Evolutionary conservation across 495 filamentous ascomycete genomes (phyloP).

Genomic region (Emericellopsis terricola): DNA sequence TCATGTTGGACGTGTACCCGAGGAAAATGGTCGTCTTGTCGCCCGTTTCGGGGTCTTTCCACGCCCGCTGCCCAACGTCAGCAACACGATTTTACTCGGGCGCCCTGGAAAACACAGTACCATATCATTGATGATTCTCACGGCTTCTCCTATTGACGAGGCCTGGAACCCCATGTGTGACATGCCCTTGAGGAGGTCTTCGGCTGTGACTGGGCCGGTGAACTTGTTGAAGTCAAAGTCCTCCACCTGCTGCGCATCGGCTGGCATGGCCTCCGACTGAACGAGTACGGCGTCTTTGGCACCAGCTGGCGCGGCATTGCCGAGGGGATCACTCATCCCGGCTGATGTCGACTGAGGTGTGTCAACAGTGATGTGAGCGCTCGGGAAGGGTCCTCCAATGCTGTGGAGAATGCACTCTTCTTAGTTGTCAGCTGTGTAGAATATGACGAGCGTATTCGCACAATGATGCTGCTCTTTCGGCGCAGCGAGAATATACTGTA

Average conservation of each 20-base stretch:
- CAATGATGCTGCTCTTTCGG: too few relatives aligned
- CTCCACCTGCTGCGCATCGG: constrained; percentile 49
- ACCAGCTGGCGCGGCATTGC: constrained; percentile 33
- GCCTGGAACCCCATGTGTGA: constrained; percentile 84
- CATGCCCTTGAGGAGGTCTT: constrained; percentile 71
- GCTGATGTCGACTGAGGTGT: neutral
- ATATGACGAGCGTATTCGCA: too few relatives aligned
- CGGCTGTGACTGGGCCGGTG: constrained; percentile 58
- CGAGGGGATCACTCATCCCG: neutral
- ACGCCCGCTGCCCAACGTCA: constrained; percentile 38
- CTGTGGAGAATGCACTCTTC: too few relatives aligned
- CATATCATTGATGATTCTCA: constrained; percentile 88
- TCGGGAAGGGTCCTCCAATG: too few relatives aligned
- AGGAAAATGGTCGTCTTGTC: constrained; percentile 81
- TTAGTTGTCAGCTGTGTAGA: too few relatives aligned
- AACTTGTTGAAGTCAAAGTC: constrained; percentile 84
- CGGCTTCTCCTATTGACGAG: constrained; percentile 64
- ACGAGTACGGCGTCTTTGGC: constrained; percentile 79
- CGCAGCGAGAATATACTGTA: too few relatives aligned
- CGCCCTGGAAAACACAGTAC: constrained; percentile 20
- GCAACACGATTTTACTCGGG: too few relatives aligned
- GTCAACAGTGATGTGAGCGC: too few relatives aligned
- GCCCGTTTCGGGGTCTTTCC: constrained; percentile 52
- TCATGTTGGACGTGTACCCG: constrained; percentile 91
- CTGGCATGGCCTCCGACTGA: constrained; percentile 66